Evolutionary conservation across 140 eudicot genomes (phyloP).

Genomic region (Anethum foeniculum): DNA sequence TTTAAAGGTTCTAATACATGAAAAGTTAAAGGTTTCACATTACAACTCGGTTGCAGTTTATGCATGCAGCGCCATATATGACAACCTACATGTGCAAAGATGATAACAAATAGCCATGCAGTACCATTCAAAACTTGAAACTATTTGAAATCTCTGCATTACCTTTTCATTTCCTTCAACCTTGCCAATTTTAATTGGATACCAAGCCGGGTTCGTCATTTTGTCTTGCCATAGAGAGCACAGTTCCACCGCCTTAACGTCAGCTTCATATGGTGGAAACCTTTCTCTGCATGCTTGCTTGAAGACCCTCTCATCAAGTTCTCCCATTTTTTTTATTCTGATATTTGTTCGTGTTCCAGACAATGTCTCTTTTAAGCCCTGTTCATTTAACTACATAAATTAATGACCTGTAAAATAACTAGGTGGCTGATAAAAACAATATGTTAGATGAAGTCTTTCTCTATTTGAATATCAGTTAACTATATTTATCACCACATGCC

Average conservation of each 20-base stretch:
- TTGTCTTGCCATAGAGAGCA: slow-evolving; percentile 13
- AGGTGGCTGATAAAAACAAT: no score
- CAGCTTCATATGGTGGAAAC: slow-evolving; percentile 7
- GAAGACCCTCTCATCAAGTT: slow-evolving; percentile 14
- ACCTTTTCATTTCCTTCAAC: slow-evolving; percentile 4
- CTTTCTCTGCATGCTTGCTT: slow-evolving; percentile 12
- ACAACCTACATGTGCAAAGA: not conserved
- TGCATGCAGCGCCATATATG: no score
- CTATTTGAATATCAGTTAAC: no score
- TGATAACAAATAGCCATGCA: not conserved
- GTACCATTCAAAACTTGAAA: not conserved
- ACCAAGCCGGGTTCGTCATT: slow-evolving; percentile 18
- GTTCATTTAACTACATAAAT: not conserved
- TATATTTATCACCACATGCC: no score
- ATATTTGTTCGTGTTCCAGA: not conserved
- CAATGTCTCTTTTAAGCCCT: slow-evolving; percentile 9
- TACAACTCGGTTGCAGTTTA: no score
- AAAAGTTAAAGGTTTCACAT: not conserved
- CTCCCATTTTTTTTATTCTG: slow-evolving; percentile 24
- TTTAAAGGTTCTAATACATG: not conserved
- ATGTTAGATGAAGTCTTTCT: no score
- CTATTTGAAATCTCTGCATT: not conserved
- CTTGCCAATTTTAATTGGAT: slow-evolving; percentile 18
- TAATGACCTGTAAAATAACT: no score
- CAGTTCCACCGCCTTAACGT: slow-evolving; percentile 7